Percentiles rank a stretch among this genome's conserved stretches.
phyloP scores from a whole-genome alignment of 345 rosid genomes.

The Hirschfeldia incana region DNA sequence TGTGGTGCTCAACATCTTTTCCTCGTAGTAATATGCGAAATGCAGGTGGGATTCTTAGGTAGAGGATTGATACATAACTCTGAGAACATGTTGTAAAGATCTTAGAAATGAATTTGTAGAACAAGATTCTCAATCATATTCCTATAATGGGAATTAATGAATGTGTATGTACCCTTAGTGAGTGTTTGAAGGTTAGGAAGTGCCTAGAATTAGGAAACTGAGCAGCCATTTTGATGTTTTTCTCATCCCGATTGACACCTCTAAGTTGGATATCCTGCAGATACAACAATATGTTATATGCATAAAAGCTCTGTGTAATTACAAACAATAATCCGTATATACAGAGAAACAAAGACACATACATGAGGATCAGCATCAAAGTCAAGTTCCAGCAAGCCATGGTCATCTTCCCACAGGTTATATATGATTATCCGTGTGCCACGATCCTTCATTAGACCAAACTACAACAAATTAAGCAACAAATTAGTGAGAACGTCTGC shows the following conservation, averaged over 20 bases:
- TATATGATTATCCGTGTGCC: conserved; percentile 86
- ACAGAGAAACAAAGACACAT: conserved; percentile 29
- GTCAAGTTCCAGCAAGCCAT: conserved; percentile 81
- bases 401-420: conserved; percentile 95
- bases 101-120: conserved; percentile 1
- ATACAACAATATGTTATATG: not conserved
- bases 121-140: not conserved
- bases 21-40: conserved; percentile 92
- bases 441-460: conserved; percentile 62
- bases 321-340: not conserved
- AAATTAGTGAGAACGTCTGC: conserved; percentile 4
- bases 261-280: conserved; percentile 94
- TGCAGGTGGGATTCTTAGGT: conserved; percentile 77
- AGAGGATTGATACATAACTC: conserved; percentile 94
- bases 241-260: conserved; percentile 95
- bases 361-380: conserved; percentile 73
- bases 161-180: conserved; percentile 67
- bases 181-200: conserved; percentile 79
- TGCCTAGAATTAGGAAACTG: conserved; percentile 79
- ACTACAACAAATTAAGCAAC: conserved; percentile 47
- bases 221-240: conserved; percentile 79
- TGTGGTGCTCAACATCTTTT: conserved; percentile 88
- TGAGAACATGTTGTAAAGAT: conserved; percentile 32
- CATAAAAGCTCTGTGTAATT: not conserved
- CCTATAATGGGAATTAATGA: conserved; percentile 17